phyloP scores from a whole-genome alignment of 1,284 basidiomycete genomes.

The Ustilago cynodontis region DNA sequence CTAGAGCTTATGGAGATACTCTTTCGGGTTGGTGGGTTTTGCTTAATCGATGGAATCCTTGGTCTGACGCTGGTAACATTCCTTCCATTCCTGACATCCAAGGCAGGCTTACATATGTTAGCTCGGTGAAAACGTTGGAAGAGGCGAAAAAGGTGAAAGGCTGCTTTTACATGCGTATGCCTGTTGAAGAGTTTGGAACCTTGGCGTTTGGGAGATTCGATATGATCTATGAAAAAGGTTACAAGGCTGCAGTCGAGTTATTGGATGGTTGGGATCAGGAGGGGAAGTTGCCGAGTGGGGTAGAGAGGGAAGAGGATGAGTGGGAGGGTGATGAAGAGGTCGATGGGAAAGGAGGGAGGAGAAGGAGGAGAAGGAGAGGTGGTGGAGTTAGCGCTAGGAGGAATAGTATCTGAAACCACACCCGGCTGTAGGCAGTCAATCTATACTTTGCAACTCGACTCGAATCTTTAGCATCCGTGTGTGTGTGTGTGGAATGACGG shows the following conservation, averaged over 20 bases:
- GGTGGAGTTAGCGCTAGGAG: conserved; percentile 53
- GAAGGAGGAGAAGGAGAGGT: conserved; percentile 18
- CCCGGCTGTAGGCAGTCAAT: neutral
- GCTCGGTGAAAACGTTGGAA: conserved; percentile 92
- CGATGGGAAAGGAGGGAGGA: conserved; percentile 9
- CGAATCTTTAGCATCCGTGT: neutral
- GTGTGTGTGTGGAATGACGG: neutral
- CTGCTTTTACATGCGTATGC: conserved; percentile 94
- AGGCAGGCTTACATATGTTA: conserved; percentile 93
- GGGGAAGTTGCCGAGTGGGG: conserved; percentile 80
- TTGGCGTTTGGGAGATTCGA: conserved; percentile 72
- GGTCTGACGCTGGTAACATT: conserved; percentile 79
- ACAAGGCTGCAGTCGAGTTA: conserved; percentile 80
- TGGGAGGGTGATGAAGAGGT: conserved; percentile 24
- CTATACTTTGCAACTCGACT: neutral
- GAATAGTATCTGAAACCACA: conserved; percentile 50
- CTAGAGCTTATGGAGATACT: conserved; percentile 92
- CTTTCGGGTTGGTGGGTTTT: conserved; percentile 97
- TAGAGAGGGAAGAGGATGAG: conserved; percentile 71
- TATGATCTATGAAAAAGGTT: conserved; percentile 82
- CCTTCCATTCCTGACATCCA: conserved; percentile 97
- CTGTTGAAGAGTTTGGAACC: conserved; percentile 74
- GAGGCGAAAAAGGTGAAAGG: conserved; percentile 90
- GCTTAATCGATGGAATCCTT: conserved; percentile 81
- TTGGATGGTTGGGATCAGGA: conserved; percentile 84